Percentiles rank a stretch among this genome's conserved stretches.
phyloP scores from a whole-genome alignment of 2,329 filamentous ascomycete genomes.

The Aspergillus fischeri region DNA sequence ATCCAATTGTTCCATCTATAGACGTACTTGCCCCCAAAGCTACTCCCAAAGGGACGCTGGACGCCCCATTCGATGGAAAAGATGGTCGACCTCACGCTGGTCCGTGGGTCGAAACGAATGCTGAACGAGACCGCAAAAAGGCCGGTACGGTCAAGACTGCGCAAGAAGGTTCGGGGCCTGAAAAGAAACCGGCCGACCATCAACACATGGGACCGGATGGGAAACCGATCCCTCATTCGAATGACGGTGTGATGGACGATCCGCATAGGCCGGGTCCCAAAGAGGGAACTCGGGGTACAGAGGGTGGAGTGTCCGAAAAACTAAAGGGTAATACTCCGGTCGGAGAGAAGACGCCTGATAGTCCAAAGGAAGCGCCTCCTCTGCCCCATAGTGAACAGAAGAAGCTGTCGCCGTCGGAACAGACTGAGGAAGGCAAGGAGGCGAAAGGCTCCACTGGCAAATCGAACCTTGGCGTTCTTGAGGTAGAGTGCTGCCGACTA shows the following conservation, averaged over 20 bases:
- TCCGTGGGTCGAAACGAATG: conserved; percentile 57
- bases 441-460: conserved; percentile 38
- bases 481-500: conserved; percentile 46
- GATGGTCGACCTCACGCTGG: conserved; percentile 92
- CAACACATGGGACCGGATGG: conserved; percentile 38
- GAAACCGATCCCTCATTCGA: conserved; percentile 48
- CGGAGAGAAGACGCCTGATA: conserved; percentile 71
- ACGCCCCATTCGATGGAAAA: conserved; percentile 85
- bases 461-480: conserved; percentile 45
- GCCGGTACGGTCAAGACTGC: conserved; percentile 33
- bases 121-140: conserved; percentile 45
- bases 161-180: conserved; percentile 22
- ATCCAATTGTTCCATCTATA: conserved; percentile 16
- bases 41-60: conserved; percentile 59
- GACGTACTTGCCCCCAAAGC: conserved; percentile 18
- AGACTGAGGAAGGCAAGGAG: conserved; percentile 32
- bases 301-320: conserved; percentile 85
- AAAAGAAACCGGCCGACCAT: conserved; percentile 25
- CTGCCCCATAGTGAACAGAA: conserved; percentile 76
- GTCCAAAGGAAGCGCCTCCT: conserved; percentile 80
- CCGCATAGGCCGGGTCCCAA: conserved; percentile 70
- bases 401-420: conserved; percentile 49
- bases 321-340: conserved; percentile 69
- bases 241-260: conserved; percentile 90
- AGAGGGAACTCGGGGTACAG: conserved; percentile 80